phyloP scores from a whole-genome alignment of 495 filamentous ascomycete species.

The Collariella sp. region DNA sequence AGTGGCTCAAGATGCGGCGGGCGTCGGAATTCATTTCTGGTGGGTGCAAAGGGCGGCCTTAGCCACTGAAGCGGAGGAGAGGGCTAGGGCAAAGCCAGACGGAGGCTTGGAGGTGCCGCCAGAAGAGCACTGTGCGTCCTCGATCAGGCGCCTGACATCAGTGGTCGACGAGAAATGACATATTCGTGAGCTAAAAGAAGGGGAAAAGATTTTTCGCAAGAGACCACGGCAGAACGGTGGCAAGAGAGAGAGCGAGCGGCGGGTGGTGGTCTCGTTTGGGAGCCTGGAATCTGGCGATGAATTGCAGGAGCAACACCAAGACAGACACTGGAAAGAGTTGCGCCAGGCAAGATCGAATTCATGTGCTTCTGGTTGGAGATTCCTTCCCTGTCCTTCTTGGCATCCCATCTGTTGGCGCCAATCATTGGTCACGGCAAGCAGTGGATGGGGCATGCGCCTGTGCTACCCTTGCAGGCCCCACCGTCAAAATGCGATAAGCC shows the following conservation, averaged over 20 bases:
- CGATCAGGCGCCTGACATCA: neutral
- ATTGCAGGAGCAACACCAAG: too few relatives aligned
- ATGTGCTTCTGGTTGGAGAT: too few relatives aligned
- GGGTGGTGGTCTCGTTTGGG: too few relatives aligned
- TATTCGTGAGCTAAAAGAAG: neutral
- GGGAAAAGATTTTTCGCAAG: too few relatives aligned
- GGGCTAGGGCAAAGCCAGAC: neutral
- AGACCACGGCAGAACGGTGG: neutral
- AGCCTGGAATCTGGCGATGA: too few relatives aligned
- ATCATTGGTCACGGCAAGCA: neutral
- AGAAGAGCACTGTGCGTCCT: neutral
- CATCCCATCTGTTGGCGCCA: neutral
- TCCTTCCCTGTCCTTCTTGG: too few relatives aligned
- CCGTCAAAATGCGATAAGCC: neutral
- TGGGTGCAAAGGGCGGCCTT: neutral
- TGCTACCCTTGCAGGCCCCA: constrained; percentile 1
- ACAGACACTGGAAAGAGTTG: too few relatives aligned
- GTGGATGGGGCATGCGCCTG: neutral
- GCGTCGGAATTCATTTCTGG: constrained; percentile 21
- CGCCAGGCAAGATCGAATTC: too few relatives aligned
- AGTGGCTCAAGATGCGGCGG: constrained; percentile 20
- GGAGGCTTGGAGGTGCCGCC: neutral
- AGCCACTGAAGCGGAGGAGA: neutral
- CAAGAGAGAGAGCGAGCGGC: neutral
- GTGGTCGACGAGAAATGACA: neutral